Evolutionary conservation across 139 green algal species (phyloP).

Genomic region (Volvox reticuliferus): DNA sequence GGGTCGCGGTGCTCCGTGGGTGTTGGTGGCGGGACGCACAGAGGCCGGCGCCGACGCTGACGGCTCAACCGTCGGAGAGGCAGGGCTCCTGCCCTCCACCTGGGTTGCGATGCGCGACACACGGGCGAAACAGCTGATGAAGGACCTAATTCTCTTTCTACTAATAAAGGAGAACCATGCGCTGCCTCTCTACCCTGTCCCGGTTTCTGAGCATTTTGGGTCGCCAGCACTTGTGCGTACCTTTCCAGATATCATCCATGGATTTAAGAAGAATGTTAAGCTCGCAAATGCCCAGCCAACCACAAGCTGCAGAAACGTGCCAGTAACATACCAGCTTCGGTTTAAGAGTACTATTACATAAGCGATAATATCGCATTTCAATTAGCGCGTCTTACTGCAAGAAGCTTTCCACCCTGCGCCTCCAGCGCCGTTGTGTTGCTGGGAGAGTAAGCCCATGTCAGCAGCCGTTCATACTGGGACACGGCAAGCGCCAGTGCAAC

Average conservation of each 20-base stretch:
- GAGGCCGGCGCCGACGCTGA: neutral
- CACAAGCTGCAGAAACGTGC: slow-evolving; percentile 17
- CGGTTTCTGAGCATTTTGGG: too few relatives aligned
- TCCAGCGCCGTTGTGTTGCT: neutral
- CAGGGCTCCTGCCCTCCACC: neutral
- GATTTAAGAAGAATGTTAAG: neutral
- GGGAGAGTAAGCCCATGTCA: too few relatives aligned
- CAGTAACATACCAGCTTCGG: neutral
- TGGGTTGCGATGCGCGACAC: neutral
- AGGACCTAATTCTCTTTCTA: too few relatives aligned
- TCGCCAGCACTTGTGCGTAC: neutral
- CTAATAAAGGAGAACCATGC: too few relatives aligned
- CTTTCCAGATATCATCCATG: neutral
- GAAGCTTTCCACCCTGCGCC: neutral
- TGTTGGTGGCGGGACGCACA: neutral
- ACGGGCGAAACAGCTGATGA: too few relatives aligned
- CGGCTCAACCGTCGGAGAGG: neutral
- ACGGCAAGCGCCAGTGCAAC: neutral
- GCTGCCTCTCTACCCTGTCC: too few relatives aligned
- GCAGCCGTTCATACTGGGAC: neutral
- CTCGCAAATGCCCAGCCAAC: neutral
- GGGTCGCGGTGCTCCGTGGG: too few relatives aligned
- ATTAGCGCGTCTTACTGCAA: neutral
- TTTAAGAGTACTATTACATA: neutral
- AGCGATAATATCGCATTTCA: neutral